Base-by-base conservation (phyloP, 1,284 basidiomycete genomes). In the Takashimella koratensis region DNA sequence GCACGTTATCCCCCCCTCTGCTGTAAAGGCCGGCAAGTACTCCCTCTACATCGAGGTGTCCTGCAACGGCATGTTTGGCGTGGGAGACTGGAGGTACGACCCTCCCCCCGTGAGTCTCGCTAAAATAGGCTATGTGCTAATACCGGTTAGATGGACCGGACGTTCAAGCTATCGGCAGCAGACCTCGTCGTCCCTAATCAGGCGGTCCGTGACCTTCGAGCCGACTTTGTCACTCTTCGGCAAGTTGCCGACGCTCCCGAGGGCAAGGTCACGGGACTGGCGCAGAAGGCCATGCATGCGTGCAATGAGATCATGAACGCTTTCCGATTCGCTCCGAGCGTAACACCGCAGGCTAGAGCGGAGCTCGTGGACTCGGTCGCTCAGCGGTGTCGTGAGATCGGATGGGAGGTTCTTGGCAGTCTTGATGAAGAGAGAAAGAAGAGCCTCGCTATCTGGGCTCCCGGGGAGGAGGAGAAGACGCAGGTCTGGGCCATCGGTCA, bases 271-370 rank as follows among this genome's bases (percentile, higher is more conserved):
- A 91, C n/a, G n/a, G n/a, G n/a, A n/a, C n/a, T n/a, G n/a, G n/a
- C n/a, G n/a, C n/a, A 92, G 75, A 84, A 86, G 63, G 90, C 92
- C 0, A 75, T 95, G 6, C 79, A 80, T 12, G 82, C 82, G 8
- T 88, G 87, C 11, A 94, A 95, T 69, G 84, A 86, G 53, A 92
- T 96, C 64, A 91, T 93, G 84, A 92, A 92, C 63, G 80, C 81
- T 0, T 90, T 90, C 71, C 78, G 81, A 4, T 48, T 93, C 2
- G 90, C 90, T 0, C 86, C 90, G 67, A 78, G 82, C 6, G 79
- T 96, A n/a, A n/a, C n/a, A n/a, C n/a, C 0, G n/a, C n/a, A n/a
- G n/a, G n/a, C n/a, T n/a, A n/a, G n/a, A n/a, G n/a, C n/a, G n/a
- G n/a, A n/a, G n/a, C n/a, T n/a, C n/a, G n/a, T n/a, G n/a, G n/a